phyloP scores from a whole-genome alignment of 73 alveolate genomes.

The Tetrahymena thermophila region DNA sequence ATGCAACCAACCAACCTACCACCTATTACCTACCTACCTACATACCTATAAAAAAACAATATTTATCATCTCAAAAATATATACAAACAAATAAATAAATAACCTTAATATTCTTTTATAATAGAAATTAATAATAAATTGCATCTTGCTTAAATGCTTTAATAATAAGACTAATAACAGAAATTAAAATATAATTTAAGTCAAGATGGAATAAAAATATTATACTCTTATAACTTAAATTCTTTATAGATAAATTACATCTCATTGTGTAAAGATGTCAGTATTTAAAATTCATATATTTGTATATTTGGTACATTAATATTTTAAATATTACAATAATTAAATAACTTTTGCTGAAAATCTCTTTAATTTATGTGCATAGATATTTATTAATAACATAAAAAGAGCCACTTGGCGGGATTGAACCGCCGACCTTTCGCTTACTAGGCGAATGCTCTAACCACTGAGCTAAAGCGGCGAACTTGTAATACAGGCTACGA shows the following conservation, averaged over 20 bases:
- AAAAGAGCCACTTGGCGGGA: neutral
- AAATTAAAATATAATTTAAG: no score
- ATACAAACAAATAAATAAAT: neutral
- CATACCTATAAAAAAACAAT: neutral
- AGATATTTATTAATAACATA: neutral
- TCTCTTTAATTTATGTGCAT: no score
- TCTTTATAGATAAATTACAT: neutral
- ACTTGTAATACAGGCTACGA: no score
- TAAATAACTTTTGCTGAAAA: no score
- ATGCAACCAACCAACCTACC: neutral
- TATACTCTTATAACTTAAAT: neutral
- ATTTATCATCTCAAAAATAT: neutral
- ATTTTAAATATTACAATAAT: no score
- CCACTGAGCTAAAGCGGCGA: neutral
- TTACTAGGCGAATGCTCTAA: neutral
- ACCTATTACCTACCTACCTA: neutral
- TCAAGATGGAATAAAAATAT: neutral
- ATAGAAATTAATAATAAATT: no score
- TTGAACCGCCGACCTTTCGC: neutral
- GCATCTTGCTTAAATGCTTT: neutral
- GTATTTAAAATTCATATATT: neutral
- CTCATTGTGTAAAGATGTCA: neutral
- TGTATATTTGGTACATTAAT: neutral
- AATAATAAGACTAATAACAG: neutral
- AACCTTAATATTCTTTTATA: neutral